Conservation (phyloP, 768 basidiomycete genomes). For the Tulasnella calospora region DNA sequence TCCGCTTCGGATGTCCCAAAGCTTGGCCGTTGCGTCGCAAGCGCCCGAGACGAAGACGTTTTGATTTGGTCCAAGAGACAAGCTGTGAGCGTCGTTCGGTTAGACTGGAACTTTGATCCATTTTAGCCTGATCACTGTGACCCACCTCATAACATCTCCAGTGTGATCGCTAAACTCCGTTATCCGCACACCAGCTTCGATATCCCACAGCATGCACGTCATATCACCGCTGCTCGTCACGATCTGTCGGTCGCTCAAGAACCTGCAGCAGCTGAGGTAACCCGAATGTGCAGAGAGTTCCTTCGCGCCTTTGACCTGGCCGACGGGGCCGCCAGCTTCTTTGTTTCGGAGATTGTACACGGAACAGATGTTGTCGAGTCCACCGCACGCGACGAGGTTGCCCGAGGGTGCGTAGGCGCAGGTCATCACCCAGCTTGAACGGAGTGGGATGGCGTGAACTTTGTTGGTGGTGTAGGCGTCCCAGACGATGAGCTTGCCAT, state of each 20-base stretch:
- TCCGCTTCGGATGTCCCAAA: constrained; percentile 98
- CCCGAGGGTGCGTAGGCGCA: constrained; percentile 97
- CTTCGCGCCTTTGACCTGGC: constrained; percentile 73
- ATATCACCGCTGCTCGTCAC: constrained; percentile 97
- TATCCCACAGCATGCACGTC: constrained; percentile 99
- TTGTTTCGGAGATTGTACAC: constrained; percentile 92
- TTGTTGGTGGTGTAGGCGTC: constrained; percentile 99
- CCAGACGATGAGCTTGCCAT: constrained; percentile 99
- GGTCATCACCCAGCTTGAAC: constrained; percentile 99
- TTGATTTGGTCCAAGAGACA: constrained; percentile 91
- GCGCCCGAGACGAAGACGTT: constrained; percentile 97
- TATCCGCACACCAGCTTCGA: constrained; percentile 92
- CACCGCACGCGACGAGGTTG: constrained; percentile 96
- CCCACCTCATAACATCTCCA: constrained; percentile 98
- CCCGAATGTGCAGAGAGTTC: constrained; percentile 97
- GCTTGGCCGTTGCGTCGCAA: constrained; percentile 96
- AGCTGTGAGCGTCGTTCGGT: constrained; percentile 44
- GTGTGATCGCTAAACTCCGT: constrained; percentile 99
- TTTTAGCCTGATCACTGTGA: no score
- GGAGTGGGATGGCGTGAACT: constrained; percentile 96
- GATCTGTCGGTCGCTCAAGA: constrained; percentile 98
- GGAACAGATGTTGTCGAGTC: constrained; percentile 98
- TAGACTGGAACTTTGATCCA: neutral
- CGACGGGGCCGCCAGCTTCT: constrained; percentile 46
- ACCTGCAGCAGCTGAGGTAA: constrained; percentile 96